A percentile compares a stretch with the other conserved stretches of the same genome.
phyloP scores from a whole-genome alignment of 768 basidiomycete species.

The Suillus variegatus region DNA sequence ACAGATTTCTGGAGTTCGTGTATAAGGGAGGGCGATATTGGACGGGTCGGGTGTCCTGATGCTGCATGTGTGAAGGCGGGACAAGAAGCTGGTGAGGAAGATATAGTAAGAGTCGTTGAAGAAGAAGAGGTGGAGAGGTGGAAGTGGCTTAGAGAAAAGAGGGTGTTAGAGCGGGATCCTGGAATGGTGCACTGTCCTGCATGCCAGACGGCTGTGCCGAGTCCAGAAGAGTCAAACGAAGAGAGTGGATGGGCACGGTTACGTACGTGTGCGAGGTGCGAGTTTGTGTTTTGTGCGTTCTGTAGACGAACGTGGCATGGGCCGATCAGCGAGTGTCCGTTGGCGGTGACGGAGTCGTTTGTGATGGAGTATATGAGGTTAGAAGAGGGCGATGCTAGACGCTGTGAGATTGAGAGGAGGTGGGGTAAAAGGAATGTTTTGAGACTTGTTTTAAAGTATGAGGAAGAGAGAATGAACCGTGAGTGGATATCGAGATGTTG shows the following conservation, averaged over 20 bases:
- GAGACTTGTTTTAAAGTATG: constrained; percentile 58
- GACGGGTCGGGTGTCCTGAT: constrained; percentile 79
- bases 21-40: constrained; percentile 77
- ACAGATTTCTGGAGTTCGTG: constrained; percentile 81
- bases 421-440: constrained; percentile 65
- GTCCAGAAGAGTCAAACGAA: constrained; percentile 41
- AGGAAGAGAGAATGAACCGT: constrained; percentile 76
- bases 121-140: constrained; percentile 68
- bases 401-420: constrained; percentile 55
- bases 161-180: constrained; percentile 75
- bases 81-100: constrained; percentile 63
- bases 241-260: constrained; percentile 72
- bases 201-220: constrained; percentile 80
- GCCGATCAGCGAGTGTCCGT: constrained; percentile 67
- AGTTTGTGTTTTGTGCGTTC: constrained; percentile 80
- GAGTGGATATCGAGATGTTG: constrained; percentile 73
- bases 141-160: constrained; percentile 76
- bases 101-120: constrained; percentile 70
- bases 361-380: constrained; percentile 67
- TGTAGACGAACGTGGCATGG: constrained; percentile 91
- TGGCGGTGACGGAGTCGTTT: constrained; percentile 65
- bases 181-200: constrained; percentile 80
- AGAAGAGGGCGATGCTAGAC: constrained; percentile 50
- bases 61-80: constrained; percentile 71
- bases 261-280: constrained; percentile 69